Evolutionary conservation across 2,329 filamentous ascomycete genomes (phyloP).

Genomic region (Berkeleyomyces rouxiae): DNA sequence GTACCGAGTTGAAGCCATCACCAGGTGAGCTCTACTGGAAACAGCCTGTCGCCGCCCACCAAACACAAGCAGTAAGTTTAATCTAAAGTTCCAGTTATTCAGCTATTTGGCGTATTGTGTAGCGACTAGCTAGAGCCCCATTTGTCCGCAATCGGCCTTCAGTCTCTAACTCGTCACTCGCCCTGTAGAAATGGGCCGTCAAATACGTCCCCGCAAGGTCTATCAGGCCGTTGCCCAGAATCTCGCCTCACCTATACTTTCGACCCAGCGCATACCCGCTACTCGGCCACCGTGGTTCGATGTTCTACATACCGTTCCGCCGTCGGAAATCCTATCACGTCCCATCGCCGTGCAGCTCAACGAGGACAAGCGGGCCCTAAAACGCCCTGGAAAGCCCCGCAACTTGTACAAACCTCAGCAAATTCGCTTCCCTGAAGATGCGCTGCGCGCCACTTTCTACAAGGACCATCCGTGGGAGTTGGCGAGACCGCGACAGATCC

Average conservation of each 20-base stretch:
- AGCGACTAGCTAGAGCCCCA: neutral
- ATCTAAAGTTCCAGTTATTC: neutral
- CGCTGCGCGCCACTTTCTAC: slow-evolving; percentile 67
- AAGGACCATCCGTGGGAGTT: slow-evolving; percentile 95
- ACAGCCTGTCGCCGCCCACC: neutral
- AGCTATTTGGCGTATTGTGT: no score
- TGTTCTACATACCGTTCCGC: slow-evolving; percentile 36
- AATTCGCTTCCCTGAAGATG: slow-evolving; percentile 71
- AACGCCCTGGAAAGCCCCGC: slow-evolving; percentile 39
- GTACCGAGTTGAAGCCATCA: neutral
- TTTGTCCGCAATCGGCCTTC: neutral
- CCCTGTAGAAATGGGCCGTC: slow-evolving; percentile 24
- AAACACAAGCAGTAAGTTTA: neutral
- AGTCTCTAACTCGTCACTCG: neutral
- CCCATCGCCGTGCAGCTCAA: slow-evolving; percentile 26
- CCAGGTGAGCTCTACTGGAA: neutral
- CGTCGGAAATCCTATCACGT: slow-evolving; percentile 40
- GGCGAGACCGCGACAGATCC: slow-evolving; percentile 66
- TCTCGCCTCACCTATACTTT: slow-evolving; percentile 26
- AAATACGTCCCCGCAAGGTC: slow-evolving; percentile 31
- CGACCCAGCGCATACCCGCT: slow-evolving; percentile 17
- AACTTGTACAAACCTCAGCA: slow-evolving; percentile 65
- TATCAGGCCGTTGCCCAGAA: slow-evolving; percentile 29
- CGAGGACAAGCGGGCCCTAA: slow-evolving; percentile 18
- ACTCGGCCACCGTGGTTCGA: slow-evolving; percentile 33